Conservation (phyloP, 2,329 filamentous ascomycete species). For the Fusarium avenaceum region DNA sequence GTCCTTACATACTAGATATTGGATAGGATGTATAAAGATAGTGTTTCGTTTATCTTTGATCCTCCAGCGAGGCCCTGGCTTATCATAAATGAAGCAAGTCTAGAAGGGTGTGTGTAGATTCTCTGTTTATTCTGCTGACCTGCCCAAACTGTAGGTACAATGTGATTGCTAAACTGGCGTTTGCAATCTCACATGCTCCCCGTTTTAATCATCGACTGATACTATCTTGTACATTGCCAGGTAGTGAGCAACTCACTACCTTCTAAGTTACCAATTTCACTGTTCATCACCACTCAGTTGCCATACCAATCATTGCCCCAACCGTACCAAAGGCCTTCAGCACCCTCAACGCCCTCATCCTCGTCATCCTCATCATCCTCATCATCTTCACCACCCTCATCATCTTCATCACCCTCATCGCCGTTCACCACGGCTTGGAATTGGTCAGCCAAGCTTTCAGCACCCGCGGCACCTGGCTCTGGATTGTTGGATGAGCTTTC, state of each 20-base stretch:
- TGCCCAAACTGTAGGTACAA: not conserved
- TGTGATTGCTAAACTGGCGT: not conserved
- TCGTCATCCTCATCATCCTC: not conserved
- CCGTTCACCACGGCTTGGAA: not conserved
- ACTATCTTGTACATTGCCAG: not conserved
- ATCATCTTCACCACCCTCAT: not conserved
- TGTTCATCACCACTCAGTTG: constrained; percentile 1
- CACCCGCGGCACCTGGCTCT: not conserved
- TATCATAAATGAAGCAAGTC: not conserved
- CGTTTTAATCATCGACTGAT: not conserved
- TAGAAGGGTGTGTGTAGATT: not conserved
- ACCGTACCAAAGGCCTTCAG: too few species aligned
- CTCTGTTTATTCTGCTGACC: not conserved
- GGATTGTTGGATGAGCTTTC: not conserved
- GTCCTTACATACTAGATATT: constrained; percentile 27
- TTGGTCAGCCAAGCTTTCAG: too few species aligned
- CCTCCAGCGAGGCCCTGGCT: not conserved
- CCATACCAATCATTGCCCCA: not conserved
- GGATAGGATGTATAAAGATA: constrained; percentile 29
- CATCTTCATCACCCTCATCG: not conserved
- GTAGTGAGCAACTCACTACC: not conserved
- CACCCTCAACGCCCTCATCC: not conserved
- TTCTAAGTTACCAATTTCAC: not conserved
- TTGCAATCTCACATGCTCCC: not conserved
- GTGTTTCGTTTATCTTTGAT: constrained; percentile 1